Evolutionary conservation across 495 filamentous ascomycete species (phyloP), one percentile per base, ranked within the genome.

Genomic region (Penicillium daleae): DNA sequence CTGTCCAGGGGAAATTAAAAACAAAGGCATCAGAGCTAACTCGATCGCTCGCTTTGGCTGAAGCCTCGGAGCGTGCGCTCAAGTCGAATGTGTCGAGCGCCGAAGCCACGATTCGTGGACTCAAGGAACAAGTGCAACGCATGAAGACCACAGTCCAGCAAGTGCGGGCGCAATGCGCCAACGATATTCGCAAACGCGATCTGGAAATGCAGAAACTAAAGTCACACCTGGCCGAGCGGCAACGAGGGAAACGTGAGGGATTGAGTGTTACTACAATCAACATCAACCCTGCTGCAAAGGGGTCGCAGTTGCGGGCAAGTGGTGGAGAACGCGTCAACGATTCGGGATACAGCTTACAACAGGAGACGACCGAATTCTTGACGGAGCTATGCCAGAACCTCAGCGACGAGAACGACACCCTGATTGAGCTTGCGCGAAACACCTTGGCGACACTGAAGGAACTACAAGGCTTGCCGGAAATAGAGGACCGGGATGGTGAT

Each of bases 341-440:
- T 49, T 85, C 87, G 0, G 84, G 80, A 39, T 92, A 95, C 74
- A 90, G 86, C 66, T 73, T 98, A 61, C 85, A 87, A 57, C 85
- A 90, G 65, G 96, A 98, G 77, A 97, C 95, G 6, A 93, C 92
- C 21, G 90, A 92, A 51, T 98, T 97, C 72, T 79, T 99, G 49
- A 96, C 95, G 1, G 86, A 93, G 69, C 76, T 98, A 60, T 92
- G 92, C 22, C 92, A 93, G 77, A 88, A 86, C 17, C 77, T 98
- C 37, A 96, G 93, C 65, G 93, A 97, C 66, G 95, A 99, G 74
- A 99, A 99, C 65, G 95, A 98, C 71, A 83, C 85, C 2, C 70
- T 99, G 24, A 88, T 95, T 9, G 80, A 80, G 1, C 80, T 97
- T 42, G 79, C 96, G 22, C 81, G 90, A 56, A 83, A 86, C 50